These are phyloP conservation scores for Chloranthus sessilifolius DNA, from an alignment of 164 flowering plant genomes.

Conservation along the genomic window DNA sequence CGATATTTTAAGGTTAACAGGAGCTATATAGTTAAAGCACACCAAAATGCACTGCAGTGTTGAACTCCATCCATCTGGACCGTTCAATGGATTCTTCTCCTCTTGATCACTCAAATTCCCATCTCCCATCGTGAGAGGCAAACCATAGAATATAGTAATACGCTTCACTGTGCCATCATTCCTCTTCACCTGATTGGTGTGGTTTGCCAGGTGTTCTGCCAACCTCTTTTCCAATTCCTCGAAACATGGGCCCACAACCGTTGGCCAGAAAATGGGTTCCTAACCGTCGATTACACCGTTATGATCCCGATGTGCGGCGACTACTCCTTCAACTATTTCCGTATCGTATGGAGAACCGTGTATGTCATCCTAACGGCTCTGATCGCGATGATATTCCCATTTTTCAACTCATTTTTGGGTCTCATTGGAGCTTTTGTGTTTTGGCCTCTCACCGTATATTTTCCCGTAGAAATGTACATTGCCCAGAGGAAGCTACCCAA, in stretches of 20 bases:
- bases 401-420: slow-evolving; percentile 79
- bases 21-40: too few relatives aligned
- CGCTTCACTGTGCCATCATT: too few relatives aligned
- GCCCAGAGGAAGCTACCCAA: slow-evolving; percentile 36
- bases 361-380: slow-evolving; percentile 61
- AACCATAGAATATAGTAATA: too few relatives aligned
- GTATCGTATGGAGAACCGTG: slow-evolving; percentile 64
- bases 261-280: slow-evolving; percentile 63
- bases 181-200: too few relatives aligned
- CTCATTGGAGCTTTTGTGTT: slow-evolving; percentile 70
- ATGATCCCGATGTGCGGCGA: slow-evolving; percentile 32
- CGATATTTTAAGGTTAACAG: too few relatives aligned
- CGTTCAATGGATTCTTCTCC: too few relatives aligned
- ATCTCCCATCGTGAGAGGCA: too few relatives aligned
- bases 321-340: slow-evolving; percentile 48
- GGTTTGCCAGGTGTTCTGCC: slow-evolving; percentile 80
- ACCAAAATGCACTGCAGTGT: too few relatives aligned
- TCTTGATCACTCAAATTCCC: too few relatives aligned
- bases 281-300: slow-evolving; percentile 36
- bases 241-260: slow-evolving; percentile 29
- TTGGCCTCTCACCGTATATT: slow-evolving; percentile 85
- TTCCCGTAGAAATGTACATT: slow-evolving; percentile 88
- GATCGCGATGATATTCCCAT: slow-evolving; percentile 79
- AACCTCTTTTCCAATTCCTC: slow-evolving; percentile 60
- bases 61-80: too few relatives aligned